These are phyloP conservation scores for Fibroporia radiculosa DNA, from an alignment of 768 basidiomycete species.

Conservation along the genomic window DNA sequence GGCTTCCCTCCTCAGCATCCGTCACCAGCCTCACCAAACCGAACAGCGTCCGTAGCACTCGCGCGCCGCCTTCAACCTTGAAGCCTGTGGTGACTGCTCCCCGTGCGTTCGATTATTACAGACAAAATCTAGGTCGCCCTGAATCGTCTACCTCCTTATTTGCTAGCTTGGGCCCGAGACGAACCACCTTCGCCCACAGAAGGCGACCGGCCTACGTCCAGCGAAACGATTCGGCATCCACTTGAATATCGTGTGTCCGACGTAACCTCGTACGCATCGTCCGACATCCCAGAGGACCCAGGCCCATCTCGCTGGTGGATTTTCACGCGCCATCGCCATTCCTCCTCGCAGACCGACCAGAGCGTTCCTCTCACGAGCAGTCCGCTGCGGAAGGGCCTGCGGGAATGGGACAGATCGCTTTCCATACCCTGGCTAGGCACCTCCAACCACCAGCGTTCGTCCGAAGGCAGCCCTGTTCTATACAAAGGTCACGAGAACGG, in stretches of 20 bases:
- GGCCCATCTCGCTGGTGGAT: slow-evolving; percentile 57
- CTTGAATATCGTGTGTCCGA: slow-evolving; percentile 40
- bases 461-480: slow-evolving; percentile 19
- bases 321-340: slow-evolving; percentile 52
- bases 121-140: background rate
- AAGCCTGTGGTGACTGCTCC: slow-evolving; percentile 59
- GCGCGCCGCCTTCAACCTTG: slow-evolving; percentile 31
- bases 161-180: slow-evolving; percentile 73
- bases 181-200: slow-evolving; percentile 71
- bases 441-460: slow-evolving; percentile 24
- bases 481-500: slow-evolving; percentile 9
- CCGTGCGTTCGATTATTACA: slow-evolving; percentile 37
- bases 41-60: slow-evolving; percentile 21
- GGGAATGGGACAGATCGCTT: slow-evolving; percentile 22
- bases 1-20: slow-evolving; percentile 13
- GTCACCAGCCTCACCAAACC: slow-evolving; percentile 21
- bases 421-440: slow-evolving; percentile 48
- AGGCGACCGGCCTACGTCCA: slow-evolving; percentile 19
- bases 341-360: slow-evolving; percentile 13
- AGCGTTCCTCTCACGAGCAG: slow-evolving; percentile 11
- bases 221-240: slow-evolving; percentile 20
- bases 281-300: slow-evolving; percentile 21
- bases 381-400: slow-evolving; percentile 7
- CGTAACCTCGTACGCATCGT: slow-evolving; percentile 45
- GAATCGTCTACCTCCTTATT: slow-evolving; percentile 2